phyloP scores from a whole-genome alignment of 176 grass and related monocot species.

The Dactylis glomerata region DNA sequence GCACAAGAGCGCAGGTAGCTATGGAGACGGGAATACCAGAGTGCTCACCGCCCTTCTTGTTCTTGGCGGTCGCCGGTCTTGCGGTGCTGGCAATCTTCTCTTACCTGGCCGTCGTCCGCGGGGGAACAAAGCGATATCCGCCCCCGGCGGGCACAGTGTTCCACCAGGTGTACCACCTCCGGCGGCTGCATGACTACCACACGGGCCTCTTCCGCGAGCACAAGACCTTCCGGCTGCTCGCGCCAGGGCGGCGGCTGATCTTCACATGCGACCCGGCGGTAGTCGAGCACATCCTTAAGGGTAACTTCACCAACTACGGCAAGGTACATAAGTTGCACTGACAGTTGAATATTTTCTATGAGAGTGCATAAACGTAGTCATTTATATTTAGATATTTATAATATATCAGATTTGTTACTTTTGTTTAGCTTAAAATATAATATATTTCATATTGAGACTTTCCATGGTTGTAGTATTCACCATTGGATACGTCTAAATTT shows the following conservation, averaged over 20 bases:
- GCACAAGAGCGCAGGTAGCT: neutral
- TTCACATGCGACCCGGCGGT: slow-evolving; percentile 36
- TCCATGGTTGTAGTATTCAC: too few species aligned
- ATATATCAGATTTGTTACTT: neutral
- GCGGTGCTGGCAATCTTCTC: too few species aligned
- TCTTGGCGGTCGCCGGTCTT: neutral
- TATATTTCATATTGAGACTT: too few species aligned
- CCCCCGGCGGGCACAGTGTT: slow-evolving; percentile 53
- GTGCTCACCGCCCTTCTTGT: neutral
- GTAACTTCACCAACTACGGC: slow-evolving; percentile 62
- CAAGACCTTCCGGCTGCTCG: slow-evolving; percentile 50
- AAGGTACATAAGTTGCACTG: slow-evolving; percentile 11
- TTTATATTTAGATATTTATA: too few species aligned
- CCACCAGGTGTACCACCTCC: slow-evolving; percentile 54
- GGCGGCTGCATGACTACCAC: slow-evolving; percentile 62
- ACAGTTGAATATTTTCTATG: neutral
- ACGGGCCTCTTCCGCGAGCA: slow-evolving; percentile 32
- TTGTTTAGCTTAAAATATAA: too few species aligned
- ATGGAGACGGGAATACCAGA: slow-evolving; percentile 10
- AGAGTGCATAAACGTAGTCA: too few species aligned
- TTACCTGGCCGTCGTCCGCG: neutral
- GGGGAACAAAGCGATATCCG: slow-evolving; percentile 8
- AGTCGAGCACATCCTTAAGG: slow-evolving; percentile 55
- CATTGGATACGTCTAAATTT: too few species aligned
- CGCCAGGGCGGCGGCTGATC: slow-evolving; percentile 30